phyloP scores from a whole-genome alignment of 257 asterid species.

The Penstemon barbatus region DNA sequence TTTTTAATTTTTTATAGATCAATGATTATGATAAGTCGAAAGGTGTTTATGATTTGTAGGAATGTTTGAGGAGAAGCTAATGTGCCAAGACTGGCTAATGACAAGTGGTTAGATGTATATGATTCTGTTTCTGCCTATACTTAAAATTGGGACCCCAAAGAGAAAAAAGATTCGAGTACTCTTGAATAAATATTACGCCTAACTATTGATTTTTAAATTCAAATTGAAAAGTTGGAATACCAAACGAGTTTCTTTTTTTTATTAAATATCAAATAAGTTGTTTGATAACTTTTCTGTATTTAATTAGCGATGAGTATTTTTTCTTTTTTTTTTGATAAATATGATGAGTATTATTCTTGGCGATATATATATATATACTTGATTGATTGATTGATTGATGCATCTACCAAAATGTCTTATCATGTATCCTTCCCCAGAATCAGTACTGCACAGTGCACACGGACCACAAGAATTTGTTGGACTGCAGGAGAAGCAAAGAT shows the following conservation, averaged over 20 bases:
- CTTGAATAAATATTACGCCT: neutral
- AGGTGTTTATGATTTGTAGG: neutral
- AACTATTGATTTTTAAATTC: neutral
- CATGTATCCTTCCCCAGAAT: neutral
- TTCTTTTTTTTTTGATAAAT: too few species aligned
- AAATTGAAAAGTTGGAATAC: neutral
- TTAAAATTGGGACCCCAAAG: conserved; percentile 2
- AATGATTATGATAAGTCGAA: neutral
- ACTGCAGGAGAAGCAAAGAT: conserved; percentile 21
- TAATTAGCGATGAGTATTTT: too few species aligned
- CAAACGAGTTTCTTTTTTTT: too few species aligned
- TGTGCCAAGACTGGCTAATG: neutral
- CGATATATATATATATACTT: too few species aligned
- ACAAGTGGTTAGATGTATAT: neutral
- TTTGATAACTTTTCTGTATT: too few species aligned
- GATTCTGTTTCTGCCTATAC: neutral
- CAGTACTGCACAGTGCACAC: neutral
- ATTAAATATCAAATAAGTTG: too few species aligned
- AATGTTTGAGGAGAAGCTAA: neutral
- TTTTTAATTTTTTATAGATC: neutral
- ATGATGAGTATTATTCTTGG: too few species aligned
- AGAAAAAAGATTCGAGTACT: neutral
- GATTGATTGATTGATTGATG: too few species aligned
- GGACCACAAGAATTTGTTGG: conserved; percentile 6
- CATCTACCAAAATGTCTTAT: conserved; percentile 16